Base-by-base conservation (phyloP, 1,139 yeast species). In the Yamadazyma diddensiae region DNA sequence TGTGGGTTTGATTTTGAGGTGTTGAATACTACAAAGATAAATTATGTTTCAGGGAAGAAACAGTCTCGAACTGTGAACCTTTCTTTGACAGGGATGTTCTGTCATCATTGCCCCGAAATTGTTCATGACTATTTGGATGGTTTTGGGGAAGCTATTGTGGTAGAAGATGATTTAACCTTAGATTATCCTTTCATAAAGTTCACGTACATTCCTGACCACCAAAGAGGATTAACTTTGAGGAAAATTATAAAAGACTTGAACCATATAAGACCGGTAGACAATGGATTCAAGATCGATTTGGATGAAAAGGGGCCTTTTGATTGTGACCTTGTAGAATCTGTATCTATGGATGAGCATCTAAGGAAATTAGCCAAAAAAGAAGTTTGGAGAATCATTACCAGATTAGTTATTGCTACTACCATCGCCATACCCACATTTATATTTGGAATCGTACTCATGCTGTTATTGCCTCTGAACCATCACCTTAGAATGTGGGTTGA, bases 381-480 rank as follows among this genome's bases (percentile, higher is more conserved):
- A 47, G 69, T 77, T 7, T 34, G 50, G 23, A 62, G 59, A 19
- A 66, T 83, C 9, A 56, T 65, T 1, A 49, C 53, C 14, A 64
- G 88, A 31, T 60, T 83, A 22, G 40, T 57, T 0, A 50, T 79
- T 6, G 70, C 86, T 0, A 59, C 43, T 1, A 20, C 38, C 9
- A 37, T 41, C 24, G 40, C 84, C 1, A 70, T 83, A 19, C 92
- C 92, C 0, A 79, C 92, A 0, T 79, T 82, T 45, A 50, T 79
- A 3, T 69, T 82, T 44, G 90, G 87, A 0, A 69, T 83, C 24
- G 78, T 82, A 11, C 80, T 77, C 5, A 80, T 81, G 86, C 69
- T 81, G 5, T 57, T 82, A 30, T 52, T 79, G n/a, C 72, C 78
- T 0, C 53, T 54, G 16, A 26, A 52, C 1, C 68, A 74, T 43